These are phyloP conservation scores for Erysiphe pulchra DNA, from an alignment of 2,329 filamentous ascomycete species.

Conservation along the genomic window DNA sequence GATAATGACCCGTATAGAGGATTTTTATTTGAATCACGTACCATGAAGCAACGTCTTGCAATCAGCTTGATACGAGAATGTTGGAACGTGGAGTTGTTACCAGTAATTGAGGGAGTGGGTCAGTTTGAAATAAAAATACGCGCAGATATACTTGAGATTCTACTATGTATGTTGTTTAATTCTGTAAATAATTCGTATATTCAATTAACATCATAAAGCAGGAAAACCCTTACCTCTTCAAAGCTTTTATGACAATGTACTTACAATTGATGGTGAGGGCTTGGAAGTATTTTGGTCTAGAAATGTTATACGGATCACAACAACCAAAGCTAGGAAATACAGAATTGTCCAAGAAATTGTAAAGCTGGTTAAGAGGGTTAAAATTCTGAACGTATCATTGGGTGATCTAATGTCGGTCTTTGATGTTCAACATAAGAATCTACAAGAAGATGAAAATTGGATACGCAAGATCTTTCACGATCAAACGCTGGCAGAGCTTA, in stretches of 20 bases:
- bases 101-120: constrained; percentile 10
- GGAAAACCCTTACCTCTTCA: constrained; percentile 6
- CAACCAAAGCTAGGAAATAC: constrained; percentile 6
- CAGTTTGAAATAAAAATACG: constrained; percentile 11
- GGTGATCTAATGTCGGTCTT: constrained; percentile 3
- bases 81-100: constrained; percentile 11
- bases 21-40: constrained; percentile 10
- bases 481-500: constrained; percentile 5
- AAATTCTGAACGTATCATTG: constrained; percentile 4
- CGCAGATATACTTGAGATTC: constrained; percentile 8
- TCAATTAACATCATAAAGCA: constrained; percentile 3
- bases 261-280: constrained; percentile 6
- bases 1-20: constrained; percentile 8
- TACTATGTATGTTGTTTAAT: constrained; percentile 7
- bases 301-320: constrained; percentile 10
- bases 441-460: not conserved
- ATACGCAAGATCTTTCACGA: constrained; percentile 2
- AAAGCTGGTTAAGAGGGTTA: constrained; percentile 5
- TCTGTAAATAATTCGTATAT: not conserved
- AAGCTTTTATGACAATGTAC: constrained; percentile 6
- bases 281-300: constrained; percentile 10
- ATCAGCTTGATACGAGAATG: constrained; percentile 10
- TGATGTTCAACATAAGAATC: not conserved
- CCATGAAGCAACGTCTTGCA: constrained; percentile 9
- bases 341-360: constrained; percentile 7